phyloP scores from a whole-genome alignment of 108 stramenopile genomes.

The Cyclostephanos tholiformis region DNA sequence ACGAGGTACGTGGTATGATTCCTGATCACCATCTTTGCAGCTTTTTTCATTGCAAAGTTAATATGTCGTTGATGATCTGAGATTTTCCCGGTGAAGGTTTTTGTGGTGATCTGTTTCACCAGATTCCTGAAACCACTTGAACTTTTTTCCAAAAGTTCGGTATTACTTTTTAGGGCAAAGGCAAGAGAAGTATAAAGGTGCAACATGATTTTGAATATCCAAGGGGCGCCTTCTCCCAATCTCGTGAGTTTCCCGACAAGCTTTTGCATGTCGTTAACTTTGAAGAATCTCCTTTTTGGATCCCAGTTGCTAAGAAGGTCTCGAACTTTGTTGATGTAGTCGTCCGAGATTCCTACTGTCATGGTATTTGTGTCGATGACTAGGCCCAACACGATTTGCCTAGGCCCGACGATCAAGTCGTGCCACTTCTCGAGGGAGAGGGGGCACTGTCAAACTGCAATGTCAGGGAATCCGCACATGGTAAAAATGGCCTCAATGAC shows the following conservation, averaged over 20 bases:
- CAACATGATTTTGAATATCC: slow-evolving; percentile 13
- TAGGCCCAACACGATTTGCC: no score
- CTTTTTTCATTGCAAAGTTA: neutral
- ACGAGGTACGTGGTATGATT: neutral
- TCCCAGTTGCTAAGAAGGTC: no score
- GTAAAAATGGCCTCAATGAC: no score
- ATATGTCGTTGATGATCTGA: neutral
- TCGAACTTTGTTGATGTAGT: no score
- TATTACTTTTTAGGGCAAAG: slow-evolving; percentile 3
- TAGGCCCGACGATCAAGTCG: no score
- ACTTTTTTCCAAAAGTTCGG: neutral
- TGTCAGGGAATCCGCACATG: no score
- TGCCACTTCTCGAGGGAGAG: no score
- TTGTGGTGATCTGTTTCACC: neutral
- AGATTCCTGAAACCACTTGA: neutral
- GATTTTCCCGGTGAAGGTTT: neutral
- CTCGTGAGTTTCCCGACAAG: neutral
- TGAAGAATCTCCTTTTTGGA: neutral
- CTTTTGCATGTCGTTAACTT: neutral
- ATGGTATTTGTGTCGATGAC: no score
- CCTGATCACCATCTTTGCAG: neutral
- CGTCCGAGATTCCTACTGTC: no score
- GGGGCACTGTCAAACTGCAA: no score
- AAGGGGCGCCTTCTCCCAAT: slow-evolving; percentile 4
- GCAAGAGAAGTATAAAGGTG: slow-evolving; percentile 24